A percentile compares a stretch with the other conserved stretches of the same genome.
Conservation (phyloP, 352 stramenopile species). For the Aphanomyces invadans region DNA sequence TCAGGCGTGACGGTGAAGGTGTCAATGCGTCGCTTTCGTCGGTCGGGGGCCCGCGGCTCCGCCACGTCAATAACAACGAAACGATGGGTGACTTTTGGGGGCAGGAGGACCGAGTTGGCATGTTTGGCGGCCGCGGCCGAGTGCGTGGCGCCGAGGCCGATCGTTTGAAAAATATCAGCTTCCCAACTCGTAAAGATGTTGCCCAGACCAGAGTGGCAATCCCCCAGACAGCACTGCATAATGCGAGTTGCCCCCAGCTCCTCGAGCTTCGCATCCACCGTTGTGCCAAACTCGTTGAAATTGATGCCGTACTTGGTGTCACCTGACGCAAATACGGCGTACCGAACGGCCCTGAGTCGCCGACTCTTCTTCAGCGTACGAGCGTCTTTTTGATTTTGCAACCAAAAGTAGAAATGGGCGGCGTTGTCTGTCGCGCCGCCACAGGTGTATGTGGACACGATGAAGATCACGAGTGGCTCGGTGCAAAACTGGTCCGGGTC, state of each 20-base stretch:
- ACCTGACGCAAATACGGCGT: slow-evolving; percentile 12
- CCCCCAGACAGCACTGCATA: not conserved
- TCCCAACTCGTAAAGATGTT: slow-evolving; percentile 1
- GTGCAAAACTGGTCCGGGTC: slow-evolving; percentile 10
- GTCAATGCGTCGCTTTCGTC: not conserved
- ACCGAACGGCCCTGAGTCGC: not conserved
- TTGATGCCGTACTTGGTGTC: slow-evolving; percentile 6
- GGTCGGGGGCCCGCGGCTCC: not conserved
- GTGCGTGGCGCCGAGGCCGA: not conserved
- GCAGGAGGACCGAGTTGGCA: not conserved
- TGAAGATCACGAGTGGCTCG: slow-evolving; percentile 11
- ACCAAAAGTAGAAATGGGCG: slow-evolving; percentile 24
- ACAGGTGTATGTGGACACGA: slow-evolving; percentile 11
- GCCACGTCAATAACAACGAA: slow-evolving; percentile 8
- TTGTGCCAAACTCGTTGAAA: slow-evolving; percentile 21
- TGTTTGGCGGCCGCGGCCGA: not conserved
- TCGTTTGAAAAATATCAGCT: not conserved
- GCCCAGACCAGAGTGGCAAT: not conserved
- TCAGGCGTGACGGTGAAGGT: not conserved
- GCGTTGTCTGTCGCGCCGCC: slow-evolving; percentile 22
- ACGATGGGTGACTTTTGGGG: not conserved
- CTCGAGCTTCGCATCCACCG: not conserved
- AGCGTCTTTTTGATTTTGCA: not conserved
- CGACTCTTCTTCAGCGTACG: not conserved
- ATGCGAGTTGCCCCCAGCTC: not conserved